Evolutionary conservation across 805 yeast genomes (phyloP), one percentile per base, ranked within the genome.

Genomic region (Lipomyces orientalis): DNA sequence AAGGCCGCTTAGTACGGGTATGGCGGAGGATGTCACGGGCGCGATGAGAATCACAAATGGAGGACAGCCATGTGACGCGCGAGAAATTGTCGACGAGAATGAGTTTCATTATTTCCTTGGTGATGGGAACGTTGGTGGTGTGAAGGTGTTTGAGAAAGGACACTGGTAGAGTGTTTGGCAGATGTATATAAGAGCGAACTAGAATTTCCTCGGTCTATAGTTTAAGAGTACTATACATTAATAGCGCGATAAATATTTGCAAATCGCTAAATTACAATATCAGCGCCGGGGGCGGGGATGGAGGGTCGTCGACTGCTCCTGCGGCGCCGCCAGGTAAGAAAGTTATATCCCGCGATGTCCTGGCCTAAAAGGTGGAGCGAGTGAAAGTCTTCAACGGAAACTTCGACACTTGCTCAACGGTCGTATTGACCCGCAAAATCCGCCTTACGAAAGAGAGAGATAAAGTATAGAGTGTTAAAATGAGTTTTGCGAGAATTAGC

Each of bases 21-120:
- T 43, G 19, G 73, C 73, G 1, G 60, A 62, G 10, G 73, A 71
- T 14, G 66, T 71, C 10, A 70, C 73, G 6, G 73, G 73, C 10
- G n/a, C 58, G 4, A 25, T 71, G 12, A 25, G 69, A 33, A 61
- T 67, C 25, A 54, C 62, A 16, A 54, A 64, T 16, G 72, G 72
- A 14, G 72, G 72, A 1, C 60, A 60, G 54, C 64, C 67, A 8
- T 22, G 46, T 16, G 56, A 22, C 2, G 46, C 34, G 14, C 31
- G 33, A 0, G 49, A 22, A n/a, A 22, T 4, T 14, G 60, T 68
- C 25, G 62, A 57, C 22, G 64, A 55, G 33, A 43, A 61, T 1
- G 71, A 68, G 61, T 60, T 60, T 25, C 71, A 58, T 49, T 68
- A 63, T 49, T 68, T 60, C 25, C 57, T 68, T 12, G 71, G 71